These are phyloP conservation scores for Dryas alaskensis DNA, from an alignment of 306 rosid species.

Conservation along the genomic window DNA sequence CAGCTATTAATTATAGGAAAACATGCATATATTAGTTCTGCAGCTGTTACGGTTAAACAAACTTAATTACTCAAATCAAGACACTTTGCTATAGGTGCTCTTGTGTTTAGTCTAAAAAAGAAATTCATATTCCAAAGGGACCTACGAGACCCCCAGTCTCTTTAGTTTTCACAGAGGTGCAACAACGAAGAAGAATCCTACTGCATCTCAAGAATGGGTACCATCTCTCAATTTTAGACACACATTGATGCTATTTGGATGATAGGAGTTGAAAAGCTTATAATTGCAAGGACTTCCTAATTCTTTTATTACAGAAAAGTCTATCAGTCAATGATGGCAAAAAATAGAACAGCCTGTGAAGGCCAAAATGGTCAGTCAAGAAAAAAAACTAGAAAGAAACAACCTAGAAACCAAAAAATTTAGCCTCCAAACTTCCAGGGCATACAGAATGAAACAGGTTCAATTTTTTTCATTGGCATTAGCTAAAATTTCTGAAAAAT, in stretches of 20 bases:
- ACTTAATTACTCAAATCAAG: background rate
- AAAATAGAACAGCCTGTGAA: background rate
- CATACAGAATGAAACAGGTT: background rate
- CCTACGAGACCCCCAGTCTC: background rate
- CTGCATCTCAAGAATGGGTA: background rate
- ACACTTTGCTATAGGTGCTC: background rate
- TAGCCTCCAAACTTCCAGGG: background rate
- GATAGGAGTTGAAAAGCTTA: background rate
- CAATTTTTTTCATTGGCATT: background rate
- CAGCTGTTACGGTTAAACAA: background rate
- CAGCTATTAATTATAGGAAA: conserved; percentile 30
- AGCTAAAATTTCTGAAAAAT: background rate
- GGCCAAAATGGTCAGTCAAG: background rate
- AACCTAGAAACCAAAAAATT: background rate
- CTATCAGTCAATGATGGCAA: background rate
- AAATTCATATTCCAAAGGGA: background rate
- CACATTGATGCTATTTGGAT: background rate
- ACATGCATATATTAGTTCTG: conserved; percentile 2
- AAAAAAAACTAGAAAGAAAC: background rate
- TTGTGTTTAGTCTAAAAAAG: background rate
- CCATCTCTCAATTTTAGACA: background rate
- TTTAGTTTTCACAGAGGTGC: background rate
- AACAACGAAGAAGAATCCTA: background rate
- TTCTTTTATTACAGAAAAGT: background rate
- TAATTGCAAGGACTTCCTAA: background rate